A percentile compares a stretch with the other conserved stretches of the same genome.
Conservation (phyloP, 1,284 basidiomycete genomes). For the Ganoderma resinaceum region DNA sequence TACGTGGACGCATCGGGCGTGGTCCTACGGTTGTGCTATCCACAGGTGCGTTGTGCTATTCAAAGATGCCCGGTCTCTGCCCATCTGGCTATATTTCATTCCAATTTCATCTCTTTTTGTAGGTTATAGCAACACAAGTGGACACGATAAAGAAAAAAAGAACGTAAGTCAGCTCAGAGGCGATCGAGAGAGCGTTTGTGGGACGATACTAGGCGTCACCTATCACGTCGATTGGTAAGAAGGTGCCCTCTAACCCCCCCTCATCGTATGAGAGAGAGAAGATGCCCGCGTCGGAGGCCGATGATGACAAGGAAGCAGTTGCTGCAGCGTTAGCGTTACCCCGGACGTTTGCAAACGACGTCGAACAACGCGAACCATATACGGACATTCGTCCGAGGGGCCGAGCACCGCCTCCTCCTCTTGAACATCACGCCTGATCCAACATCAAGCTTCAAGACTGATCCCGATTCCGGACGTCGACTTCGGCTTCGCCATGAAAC, state of each 20-base stretch:
- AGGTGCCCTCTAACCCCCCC: not conserved
- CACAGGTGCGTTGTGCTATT: not conserved
- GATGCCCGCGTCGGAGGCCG: not conserved
- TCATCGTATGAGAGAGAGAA: not conserved
- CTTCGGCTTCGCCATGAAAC: not conserved
- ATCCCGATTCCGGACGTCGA: not conserved
- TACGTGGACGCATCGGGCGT: not conserved
- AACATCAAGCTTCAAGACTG: not conserved
- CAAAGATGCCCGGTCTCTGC: not conserved
- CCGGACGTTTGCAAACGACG: not conserved
- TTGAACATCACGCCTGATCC: not conserved
- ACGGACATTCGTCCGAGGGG: not conserved
- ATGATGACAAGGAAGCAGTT: not conserved
- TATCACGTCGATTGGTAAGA: not conserved
- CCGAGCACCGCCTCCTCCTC: conserved; percentile 2
- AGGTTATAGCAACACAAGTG: not conserved
- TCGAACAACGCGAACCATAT: conserved; percentile 7
- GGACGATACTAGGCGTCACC: not conserved
- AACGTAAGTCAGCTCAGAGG: not conserved
- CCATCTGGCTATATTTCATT: not conserved
- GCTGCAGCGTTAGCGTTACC: not conserved
- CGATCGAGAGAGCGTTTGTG: not conserved
- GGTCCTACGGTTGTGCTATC: not conserved
- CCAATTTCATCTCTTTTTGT: not conserved
- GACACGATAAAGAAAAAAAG: not conserved